Percentiles rank a stretch among this genome's conserved stretches.
Evolutionary conservation across 345 rosid genomes (phyloP).

Genomic region (Brassica cretica): DNA sequence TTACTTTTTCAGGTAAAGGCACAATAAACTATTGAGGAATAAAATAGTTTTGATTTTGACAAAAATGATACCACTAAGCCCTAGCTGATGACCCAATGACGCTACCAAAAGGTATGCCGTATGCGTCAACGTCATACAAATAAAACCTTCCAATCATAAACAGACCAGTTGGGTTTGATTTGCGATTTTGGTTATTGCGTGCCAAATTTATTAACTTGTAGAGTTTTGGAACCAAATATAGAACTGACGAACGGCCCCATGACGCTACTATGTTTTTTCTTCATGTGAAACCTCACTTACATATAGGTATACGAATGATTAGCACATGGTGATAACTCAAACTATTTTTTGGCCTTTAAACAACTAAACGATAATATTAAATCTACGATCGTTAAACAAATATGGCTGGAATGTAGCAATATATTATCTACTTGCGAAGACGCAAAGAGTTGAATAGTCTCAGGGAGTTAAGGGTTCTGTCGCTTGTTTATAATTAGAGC

Average conservation of each 20-base stretch:
- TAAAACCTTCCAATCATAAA: slow-evolving; percentile 32
- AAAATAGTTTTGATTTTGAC: slow-evolving; percentile 33
- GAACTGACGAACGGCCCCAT: neutral
- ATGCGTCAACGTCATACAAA: slow-evolving; percentile 28
- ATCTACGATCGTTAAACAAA: neutral
- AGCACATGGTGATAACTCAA: neutral
- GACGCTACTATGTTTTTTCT: neutral
- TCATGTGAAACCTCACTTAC: slow-evolving; percentile 29
- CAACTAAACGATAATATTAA: neutral
- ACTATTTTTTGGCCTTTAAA: slow-evolving; percentile 4
- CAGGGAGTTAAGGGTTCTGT: neutral
- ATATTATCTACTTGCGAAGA: neutral
- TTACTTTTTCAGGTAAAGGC: slow-evolving; percentile 36
- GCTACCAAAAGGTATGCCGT: slow-evolving; percentile 31
- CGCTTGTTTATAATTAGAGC: no score
- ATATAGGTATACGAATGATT: neutral
- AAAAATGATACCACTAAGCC: slow-evolving; percentile 16
- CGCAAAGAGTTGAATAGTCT: neutral
- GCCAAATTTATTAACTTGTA: slow-evolving; percentile 16
- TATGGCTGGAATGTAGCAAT: neutral
- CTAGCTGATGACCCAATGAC: slow-evolving; percentile 32
- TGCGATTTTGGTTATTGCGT: slow-evolving; percentile 30
- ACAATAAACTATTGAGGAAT: slow-evolving; percentile 23
- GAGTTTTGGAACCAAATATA: slow-evolving; percentile 19
- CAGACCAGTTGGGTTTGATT: slow-evolving; percentile 26